Evolutionary conservation across 768 basidiomycete species (phyloP), one percentile per base, ranked within the genome.

Genomic region (Strobilomyces confusus): DNA sequence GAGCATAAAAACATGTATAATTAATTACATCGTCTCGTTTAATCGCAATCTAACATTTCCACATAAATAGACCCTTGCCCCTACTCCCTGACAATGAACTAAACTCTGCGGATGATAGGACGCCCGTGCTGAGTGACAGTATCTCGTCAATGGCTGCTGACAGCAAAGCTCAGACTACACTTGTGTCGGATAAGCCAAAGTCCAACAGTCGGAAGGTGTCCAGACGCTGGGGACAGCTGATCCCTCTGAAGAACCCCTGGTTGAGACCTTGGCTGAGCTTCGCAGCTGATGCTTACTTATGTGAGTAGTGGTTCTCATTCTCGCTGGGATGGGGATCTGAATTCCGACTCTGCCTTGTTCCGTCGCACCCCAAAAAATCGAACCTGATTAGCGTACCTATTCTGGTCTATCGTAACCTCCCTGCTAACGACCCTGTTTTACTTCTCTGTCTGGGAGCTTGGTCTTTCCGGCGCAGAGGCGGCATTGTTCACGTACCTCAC

Each of bases 371-470:
- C 36, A 32, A 17, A 44, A 14, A 9, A n/a, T 23, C 20, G 25
- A 50, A 55, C 14, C 3, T 29, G 23, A 48, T 46, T 51, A 91
- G 89, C 87, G 5, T 91, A 84, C 63, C 73, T 87, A 17, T 90
- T 86, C 68, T 92, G 89, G 88, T 88, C 91, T 1, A 77, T 89
- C 44, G 83, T 89, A 66, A 94, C 92, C 1, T 78, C 83, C 4
- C 80, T 93, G 19, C 80, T 86, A 7, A 84, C 87, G 1, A 83
- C 88, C 4, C 75, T 95, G 4, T 95, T 95, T 73, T 95, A 94
- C 71, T 95, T 92, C 72, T 92, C 89, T 23, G 83, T 95, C 19
- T 94, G 92, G 92, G 80, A 91, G 64, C 83, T 94, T 17, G 90
- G 87, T 25, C 77, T 95, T 29, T 82, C 88, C 12, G 93, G 93